A percentile compares a stretch with the other conserved stretches of the same genome.
phyloP scores from a whole-genome alignment of 139 green algal species.

The Chlamydomonas applanata region DNA sequence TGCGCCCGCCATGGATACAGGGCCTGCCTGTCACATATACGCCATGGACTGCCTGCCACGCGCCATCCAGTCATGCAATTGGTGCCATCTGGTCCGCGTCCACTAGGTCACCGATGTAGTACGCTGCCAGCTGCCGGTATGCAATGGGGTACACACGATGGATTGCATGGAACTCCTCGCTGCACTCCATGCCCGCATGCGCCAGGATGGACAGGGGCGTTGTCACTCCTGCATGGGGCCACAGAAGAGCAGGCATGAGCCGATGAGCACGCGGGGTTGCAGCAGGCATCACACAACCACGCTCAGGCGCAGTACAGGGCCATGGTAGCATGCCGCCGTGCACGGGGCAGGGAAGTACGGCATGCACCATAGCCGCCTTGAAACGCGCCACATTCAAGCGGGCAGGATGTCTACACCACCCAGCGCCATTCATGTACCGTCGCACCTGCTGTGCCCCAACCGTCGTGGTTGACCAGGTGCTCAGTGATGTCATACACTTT shows the following conservation, averaged over 20 bases:
- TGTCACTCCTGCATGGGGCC: constrained; percentile 7
- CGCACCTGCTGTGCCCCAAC: constrained; percentile 20
- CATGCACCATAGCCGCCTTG: background rate
- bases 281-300: no score
- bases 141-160: constrained; percentile 33
- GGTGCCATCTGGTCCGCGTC: background rate
- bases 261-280: no score
- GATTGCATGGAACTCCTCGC: constrained; percentile 35
- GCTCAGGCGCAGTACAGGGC: no score
- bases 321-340: no score
- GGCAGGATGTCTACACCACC: background rate
- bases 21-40: no score
- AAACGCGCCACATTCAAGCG: background rate
- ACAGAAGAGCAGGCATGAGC: no score
- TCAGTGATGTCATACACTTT: constrained; percentile 42
- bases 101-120: constrained; percentile 38
- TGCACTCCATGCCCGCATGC: constrained; percentile 35
- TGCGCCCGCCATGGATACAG: no score
- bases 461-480: constrained; percentile 34
- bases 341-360: no score
- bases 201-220: constrained; percentile 38
- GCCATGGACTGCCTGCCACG: no score
- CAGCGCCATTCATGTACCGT: background rate
- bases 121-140: constrained; percentile 32
- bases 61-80: no score